Percentiles rank a stretch among this genome's conserved stretches.
Conservation (phyloP, 768 basidiomycete species). For the Boletus pseudopeckii region DNA sequence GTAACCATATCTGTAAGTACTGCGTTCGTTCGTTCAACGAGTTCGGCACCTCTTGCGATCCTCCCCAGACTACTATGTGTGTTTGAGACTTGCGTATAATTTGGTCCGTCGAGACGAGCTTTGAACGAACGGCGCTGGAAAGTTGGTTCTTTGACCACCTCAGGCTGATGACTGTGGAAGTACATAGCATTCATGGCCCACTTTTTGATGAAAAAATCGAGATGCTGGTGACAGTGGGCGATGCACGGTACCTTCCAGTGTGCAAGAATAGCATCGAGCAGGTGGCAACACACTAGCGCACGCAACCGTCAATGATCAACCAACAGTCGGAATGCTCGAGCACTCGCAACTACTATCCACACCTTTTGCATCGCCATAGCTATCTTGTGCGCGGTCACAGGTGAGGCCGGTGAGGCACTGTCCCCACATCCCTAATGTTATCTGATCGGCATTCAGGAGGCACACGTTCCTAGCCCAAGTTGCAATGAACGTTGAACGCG, state of each 20-base stretch:
- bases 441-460: not conserved
- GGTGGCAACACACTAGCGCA: too few relatives aligned
- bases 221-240: too few relatives aligned
- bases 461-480: not conserved
- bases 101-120: too few relatives aligned
- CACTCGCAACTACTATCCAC: not conserved
- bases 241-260: too few relatives aligned
- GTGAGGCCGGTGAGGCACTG: not conserved
- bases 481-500: not conserved
- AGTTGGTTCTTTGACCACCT: too few relatives aligned
- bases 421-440: not conserved
- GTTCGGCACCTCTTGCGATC: not conserved
- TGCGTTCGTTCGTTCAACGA: not conserved
- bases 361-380: not conserved
- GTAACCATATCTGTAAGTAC: not conserved
- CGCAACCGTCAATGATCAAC: too few relatives aligned
- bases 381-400: not conserved
- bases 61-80: not conserved
- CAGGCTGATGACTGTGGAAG: too few relatives aligned
- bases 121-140: too few relatives aligned
- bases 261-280: too few relatives aligned
- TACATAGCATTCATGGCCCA: too few relatives aligned
- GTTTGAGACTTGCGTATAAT: not conserved
- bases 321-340: too few relatives aligned
- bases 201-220: too few relatives aligned